Percentiles rank a stretch among this genome's conserved stretches.
Evolutionary conservation across 176 grass and related monocot genomes (phyloP).

Genomic region (Echinochloa phyllopogon): DNA sequence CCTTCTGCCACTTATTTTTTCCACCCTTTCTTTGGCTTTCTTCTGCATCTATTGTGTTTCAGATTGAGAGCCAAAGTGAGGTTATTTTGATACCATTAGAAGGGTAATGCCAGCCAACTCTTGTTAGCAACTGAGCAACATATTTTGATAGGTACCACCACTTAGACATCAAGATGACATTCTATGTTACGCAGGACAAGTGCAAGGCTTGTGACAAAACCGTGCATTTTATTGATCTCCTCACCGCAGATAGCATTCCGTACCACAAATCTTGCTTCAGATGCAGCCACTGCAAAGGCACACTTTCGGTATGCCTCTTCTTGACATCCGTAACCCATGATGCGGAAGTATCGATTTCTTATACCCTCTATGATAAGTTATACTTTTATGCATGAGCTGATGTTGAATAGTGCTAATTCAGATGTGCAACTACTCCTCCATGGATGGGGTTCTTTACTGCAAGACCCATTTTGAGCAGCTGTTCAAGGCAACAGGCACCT

Average conservation of each 20-base stretch:
- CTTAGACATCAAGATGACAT: constrained; percentile 59
- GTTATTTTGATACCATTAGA: constrained; percentile 22
- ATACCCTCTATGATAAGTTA: constrained; percentile 17
- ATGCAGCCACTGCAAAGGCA: constrained; percentile 87
- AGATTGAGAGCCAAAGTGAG: constrained; percentile 39
- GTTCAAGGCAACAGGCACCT: constrained; percentile 71
- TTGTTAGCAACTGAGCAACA: constrained; percentile 28
- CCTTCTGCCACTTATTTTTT: background rate
- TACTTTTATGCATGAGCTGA: constrained; percentile 12
- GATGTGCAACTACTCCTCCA: constrained; percentile 77
- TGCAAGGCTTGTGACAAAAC: constrained; percentile 84
- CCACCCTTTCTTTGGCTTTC: constrained; percentile 46
- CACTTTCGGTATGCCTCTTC: constrained; percentile 50
- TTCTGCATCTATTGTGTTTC: constrained; percentile 38
- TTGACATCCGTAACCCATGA: background rate
- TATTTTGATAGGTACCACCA: constrained; percentile 27
- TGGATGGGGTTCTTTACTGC: constrained; percentile 80
- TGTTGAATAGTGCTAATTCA: constrained; percentile 21
- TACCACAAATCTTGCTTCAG: constrained; percentile 94
- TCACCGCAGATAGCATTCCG: constrained; percentile 51
- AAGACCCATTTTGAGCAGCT: constrained; percentile 87
- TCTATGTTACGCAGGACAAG: constrained; percentile 72
- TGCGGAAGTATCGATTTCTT: constrained; percentile 20
- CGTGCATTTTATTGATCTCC: constrained; percentile 74
- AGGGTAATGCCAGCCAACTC: constrained; percentile 31